Conservation (phyloP, 768 basidiomycete species). For the Trametes cingulata region DNA sequence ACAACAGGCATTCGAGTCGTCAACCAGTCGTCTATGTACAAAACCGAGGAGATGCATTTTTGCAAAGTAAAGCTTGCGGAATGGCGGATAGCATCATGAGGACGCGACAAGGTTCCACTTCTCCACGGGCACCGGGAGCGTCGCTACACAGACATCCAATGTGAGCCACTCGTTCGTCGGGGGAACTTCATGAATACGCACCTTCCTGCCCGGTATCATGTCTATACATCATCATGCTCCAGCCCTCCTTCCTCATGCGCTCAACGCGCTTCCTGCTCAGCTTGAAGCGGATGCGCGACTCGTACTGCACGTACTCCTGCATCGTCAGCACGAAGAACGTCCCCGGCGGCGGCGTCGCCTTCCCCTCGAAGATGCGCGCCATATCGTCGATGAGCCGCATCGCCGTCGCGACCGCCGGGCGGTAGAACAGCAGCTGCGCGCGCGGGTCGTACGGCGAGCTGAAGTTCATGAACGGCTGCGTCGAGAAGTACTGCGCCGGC, state of each 20-base stretch:
- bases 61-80: too few relatives aligned
- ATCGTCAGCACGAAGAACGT: conserved; percentile 16
- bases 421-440: conserved; percentile 15
- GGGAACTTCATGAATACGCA: background rate
- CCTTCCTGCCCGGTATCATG: background rate
- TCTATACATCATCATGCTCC: conserved; percentile 12
- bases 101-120: background rate
- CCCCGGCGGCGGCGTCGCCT: conserved; percentile 2
- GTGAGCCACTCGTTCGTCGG: background rate
- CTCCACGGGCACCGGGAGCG: background rate
- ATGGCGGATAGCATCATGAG: background rate
- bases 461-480: background rate
- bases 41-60: too few relatives aligned
- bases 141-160: background rate
- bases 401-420: background rate
- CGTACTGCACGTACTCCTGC: conserved; percentile 10
- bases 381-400: background rate
- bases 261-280: conserved; percentile 19
- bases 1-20: too few relatives aligned
- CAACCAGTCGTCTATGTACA: too few relatives aligned
- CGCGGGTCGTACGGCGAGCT: conserved; percentile 6
- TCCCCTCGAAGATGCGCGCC: conserved; percentile 11
- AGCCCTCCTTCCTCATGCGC: conserved; percentile 15
- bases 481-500: conserved; percentile 12
- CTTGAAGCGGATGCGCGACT: conserved; percentile 11